Percentiles rank a stretch among this genome's conserved stretches.
Evolutionary conservation across 768 basidiomycete genomes (phyloP).

Genomic region (Psilocybe tampanensis): DNA sequence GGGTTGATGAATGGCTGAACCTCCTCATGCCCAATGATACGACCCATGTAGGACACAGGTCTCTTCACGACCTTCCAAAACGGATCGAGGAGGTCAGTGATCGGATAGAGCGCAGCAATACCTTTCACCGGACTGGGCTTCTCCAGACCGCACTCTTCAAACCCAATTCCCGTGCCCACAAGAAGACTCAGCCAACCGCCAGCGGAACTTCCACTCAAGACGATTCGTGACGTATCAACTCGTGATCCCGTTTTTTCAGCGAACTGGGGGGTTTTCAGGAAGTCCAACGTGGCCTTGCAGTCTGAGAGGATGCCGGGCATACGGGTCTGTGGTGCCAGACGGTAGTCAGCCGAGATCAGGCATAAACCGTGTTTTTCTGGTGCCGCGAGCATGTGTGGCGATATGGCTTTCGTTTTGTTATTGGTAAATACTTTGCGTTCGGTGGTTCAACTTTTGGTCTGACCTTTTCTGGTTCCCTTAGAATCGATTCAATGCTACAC

Average conservation of each 20-base stretch:
- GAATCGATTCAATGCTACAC: not conserved
- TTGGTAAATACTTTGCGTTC: not conserved
- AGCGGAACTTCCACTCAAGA: conserved; percentile 40
- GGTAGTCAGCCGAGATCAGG: conserved; percentile 37
- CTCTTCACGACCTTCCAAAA: conserved; percentile 39
- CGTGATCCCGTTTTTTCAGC: conserved; percentile 26
- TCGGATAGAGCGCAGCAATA: conserved; percentile 38
- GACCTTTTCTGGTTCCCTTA: conserved; percentile 1
- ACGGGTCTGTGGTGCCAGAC: conserved; percentile 38
- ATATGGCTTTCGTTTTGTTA: conserved; percentile 19
- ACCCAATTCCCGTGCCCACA: conserved; percentile 37
- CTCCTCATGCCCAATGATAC: conserved; percentile 30
- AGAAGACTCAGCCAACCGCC: conserved; percentile 41
- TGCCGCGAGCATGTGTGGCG: conserved; percentile 37
- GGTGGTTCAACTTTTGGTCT: too few species aligned
- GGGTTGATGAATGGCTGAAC: conserved; percentile 34
- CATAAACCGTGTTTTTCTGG: conserved; percentile 33
- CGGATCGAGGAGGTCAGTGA: conserved; percentile 35
- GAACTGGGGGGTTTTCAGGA: conserved; percentile 29
- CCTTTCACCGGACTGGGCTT: conserved; percentile 30
- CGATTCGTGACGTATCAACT: conserved; percentile 30
- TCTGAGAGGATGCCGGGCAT: conserved; percentile 37
- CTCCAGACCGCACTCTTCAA: conserved; percentile 31
- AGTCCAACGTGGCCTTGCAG: conserved; percentile 36
- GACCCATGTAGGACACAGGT: conserved; percentile 35